Percentiles rank a stretch among this genome's conserved stretches.
Evolutionary conservation across 148 eudicot genomes (phyloP).

Genomic region (Rhododendron ovatum): DNA sequence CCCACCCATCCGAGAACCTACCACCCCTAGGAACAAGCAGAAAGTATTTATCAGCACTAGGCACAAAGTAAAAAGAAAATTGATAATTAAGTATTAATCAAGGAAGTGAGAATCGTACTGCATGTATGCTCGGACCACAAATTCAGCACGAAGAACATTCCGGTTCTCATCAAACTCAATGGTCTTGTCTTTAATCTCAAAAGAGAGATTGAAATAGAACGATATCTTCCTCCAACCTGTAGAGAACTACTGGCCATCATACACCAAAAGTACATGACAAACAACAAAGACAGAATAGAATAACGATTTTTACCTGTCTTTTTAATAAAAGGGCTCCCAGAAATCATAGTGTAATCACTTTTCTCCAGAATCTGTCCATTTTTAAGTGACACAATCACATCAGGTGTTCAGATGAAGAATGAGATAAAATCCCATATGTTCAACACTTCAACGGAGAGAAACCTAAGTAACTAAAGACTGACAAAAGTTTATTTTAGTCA

Average conservation of each 20-base stretch:
- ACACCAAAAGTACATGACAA: background rate
- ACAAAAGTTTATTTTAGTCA: background rate
- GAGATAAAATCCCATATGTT: background rate
- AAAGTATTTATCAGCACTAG: background rate
- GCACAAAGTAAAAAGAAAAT: background rate
- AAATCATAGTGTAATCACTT: slow-evolving; percentile 70
- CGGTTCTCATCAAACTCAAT: slow-evolving; percentile 86
- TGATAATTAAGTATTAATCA: background rate
- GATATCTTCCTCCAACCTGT: slow-evolving; percentile 99
- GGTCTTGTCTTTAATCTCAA: slow-evolving; percentile 85
- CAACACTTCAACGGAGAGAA: background rate
- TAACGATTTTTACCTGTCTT: slow-evolving; percentile 54
- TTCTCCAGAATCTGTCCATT: slow-evolving; percentile 74
- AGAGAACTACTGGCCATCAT: background rate
- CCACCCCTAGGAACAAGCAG: slow-evolving; percentile 61
- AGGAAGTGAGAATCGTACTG: slow-evolving; percentile 47
- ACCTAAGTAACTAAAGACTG: background rate
- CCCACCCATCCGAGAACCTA: slow-evolving; percentile 99
- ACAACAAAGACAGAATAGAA: background rate
- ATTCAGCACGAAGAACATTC: slow-evolving; percentile 93
- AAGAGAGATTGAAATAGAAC: slow-evolving; percentile 83
- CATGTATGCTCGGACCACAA: slow-evolving; percentile 83
- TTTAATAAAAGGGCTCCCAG: slow-evolving; percentile 81
- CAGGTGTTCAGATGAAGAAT: background rate
- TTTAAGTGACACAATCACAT: slow-evolving; percentile 3